Evolutionary conservation across 192 early-diverging fungal genomes (phyloP).

Genomic region (Linderina pennispora): DNA sequence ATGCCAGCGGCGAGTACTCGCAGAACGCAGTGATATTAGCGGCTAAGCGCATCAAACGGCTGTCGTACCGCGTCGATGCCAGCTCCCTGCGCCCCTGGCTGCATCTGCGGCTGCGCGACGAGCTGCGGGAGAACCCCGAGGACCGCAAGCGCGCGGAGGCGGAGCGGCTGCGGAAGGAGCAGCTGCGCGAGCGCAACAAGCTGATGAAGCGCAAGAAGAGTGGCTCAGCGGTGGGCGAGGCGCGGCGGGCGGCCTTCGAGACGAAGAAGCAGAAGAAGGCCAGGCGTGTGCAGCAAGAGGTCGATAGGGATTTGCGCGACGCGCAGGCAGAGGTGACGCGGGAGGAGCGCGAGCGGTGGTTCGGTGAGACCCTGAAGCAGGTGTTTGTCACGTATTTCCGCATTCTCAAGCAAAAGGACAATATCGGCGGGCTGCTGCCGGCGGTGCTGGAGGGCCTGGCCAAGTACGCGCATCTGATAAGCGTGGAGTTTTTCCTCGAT

Average conservation of each 20-base stretch:
- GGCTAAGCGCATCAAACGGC: constrained; percentile 76
- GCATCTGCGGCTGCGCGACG: constrained; percentile 77
- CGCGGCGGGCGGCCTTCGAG: constrained; percentile 53
- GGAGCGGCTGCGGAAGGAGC: constrained; percentile 49
- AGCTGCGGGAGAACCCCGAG: constrained; percentile 56
- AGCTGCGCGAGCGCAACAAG: constrained; percentile 29
- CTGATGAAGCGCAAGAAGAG: constrained; percentile 31
- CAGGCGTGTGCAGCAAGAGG: constrained; percentile 36
- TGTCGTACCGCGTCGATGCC: constrained; percentile 65
- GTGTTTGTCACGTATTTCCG: constrained; percentile 95
- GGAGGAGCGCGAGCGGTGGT: constrained; percentile 77
- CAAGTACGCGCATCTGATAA: constrained; percentile 92
- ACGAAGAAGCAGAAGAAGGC: constrained; percentile 71
- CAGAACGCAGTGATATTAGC: constrained; percentile 84
- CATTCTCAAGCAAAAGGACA: constrained; percentile 79
- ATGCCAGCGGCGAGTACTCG: constrained; percentile 80
- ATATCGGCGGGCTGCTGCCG: constrained; percentile 56
- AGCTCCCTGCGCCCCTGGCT: constrained; percentile 68
- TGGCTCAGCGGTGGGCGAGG: constrained; percentile 31
- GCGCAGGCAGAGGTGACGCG: constrained; percentile 83
- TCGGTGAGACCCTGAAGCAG: constrained; percentile 89
- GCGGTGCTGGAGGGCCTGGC: constrained; percentile 57
- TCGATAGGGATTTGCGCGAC: constrained; percentile 61
- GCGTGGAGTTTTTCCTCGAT: constrained; percentile 92
- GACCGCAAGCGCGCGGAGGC: constrained; percentile 49